Evolutionary conservation across 2,329 filamentous ascomycete species (phyloP).

Genomic region (Helotiales sp.): DNA sequence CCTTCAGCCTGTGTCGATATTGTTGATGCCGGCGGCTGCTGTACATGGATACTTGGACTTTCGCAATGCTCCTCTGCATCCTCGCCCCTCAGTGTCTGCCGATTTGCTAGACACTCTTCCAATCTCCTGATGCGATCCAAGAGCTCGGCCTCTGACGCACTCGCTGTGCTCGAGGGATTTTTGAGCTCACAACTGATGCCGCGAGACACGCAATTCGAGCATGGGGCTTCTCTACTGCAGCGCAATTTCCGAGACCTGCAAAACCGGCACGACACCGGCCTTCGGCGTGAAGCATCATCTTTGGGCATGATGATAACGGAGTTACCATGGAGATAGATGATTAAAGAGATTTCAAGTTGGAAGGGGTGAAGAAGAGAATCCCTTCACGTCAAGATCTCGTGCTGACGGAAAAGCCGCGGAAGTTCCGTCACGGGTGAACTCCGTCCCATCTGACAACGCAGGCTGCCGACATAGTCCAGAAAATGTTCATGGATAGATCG

Average conservation of each 20-base stretch:
- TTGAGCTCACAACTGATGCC: constrained; percentile 12
- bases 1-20: not conserved
- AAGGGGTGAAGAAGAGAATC: not conserved
- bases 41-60: not conserved
- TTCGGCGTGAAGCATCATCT: not conserved
- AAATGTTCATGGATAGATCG: too few relatives aligned
- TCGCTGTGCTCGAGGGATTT: not conserved
- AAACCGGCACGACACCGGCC: constrained; percentile 14
- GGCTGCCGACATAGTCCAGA: too few relatives aligned
- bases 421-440: not conserved
- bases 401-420: not conserved
- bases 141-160: constrained; percentile 5
- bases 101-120: constrained; percentile 7
- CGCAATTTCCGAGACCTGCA: constrained; percentile 16
- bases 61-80: not conserved
- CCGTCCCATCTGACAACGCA: too few relatives aligned
- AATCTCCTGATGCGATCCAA: constrained; percentile 17
- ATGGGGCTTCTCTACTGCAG: constrained; percentile 13
- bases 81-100: constrained; percentile 1
- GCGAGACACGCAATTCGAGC: constrained; percentile 21
- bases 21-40: not conserved
- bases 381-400: too few relatives aligned
- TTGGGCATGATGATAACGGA: not conserved
- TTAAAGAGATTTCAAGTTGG: not conserved
- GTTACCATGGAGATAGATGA: not conserved